Evolutionary conservation across 345 rosid genomes (phyloP).

Genomic region (Camelina neglecta): DNA sequence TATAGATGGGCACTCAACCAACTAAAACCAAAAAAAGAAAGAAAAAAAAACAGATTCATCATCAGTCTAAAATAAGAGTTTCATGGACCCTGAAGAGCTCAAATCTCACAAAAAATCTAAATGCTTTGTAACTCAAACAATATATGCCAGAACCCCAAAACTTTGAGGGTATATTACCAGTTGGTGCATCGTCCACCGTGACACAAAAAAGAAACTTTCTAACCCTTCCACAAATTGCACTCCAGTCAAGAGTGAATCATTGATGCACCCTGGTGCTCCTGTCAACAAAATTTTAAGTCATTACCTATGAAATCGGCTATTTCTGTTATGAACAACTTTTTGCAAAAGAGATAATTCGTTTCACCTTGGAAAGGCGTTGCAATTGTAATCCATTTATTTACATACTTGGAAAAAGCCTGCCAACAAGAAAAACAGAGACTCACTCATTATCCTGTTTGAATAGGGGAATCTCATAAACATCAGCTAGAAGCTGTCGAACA

Average conservation of each 20-base stretch:
- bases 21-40: constrained; percentile 43
- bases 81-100: not conserved
- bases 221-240: constrained; percentile 92
- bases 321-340: constrained; percentile 11
- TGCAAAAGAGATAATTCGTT: not conserved
- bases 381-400: constrained; percentile 84
- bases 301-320: not conserved
- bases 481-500: constrained; percentile 1
- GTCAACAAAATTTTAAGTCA: constrained; percentile 44
- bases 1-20: constrained; percentile 87
- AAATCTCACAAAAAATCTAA: not conserved
- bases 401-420: constrained; percentile 77
- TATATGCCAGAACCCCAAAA: constrained; percentile 1
- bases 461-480: not conserved
- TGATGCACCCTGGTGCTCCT: constrained; percentile 93
- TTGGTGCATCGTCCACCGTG: constrained; percentile 95
- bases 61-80: constrained; percentile 25
- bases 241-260: constrained; percentile 87
- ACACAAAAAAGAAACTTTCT: constrained; percentile 83
- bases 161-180: constrained; percentile 59
- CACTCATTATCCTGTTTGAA: constrained; percentile 3
- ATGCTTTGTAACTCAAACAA: not conserved
- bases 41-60: constrained; percentile 1
- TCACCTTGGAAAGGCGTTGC: constrained; percentile 94
- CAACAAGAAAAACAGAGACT: constrained; percentile 32